phyloP scores from a whole-genome alignment of 495 filamentous ascomycete genomes.

The Podospora tetraspora region DNA sequence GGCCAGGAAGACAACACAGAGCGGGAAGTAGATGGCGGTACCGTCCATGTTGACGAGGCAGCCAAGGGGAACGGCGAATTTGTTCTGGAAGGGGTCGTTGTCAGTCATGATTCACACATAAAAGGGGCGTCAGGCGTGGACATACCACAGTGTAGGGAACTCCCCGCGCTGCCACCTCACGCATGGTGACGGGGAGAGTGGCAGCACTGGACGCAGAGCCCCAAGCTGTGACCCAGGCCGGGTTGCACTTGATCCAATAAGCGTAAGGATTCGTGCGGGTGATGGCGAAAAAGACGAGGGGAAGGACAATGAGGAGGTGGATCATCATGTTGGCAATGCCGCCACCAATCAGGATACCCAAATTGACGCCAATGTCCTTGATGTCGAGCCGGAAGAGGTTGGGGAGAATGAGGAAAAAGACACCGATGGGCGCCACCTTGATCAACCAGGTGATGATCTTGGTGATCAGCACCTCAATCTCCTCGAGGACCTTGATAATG shows the following conservation, averaged over 20 bases:
- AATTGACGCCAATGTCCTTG: constrained; percentile 25
- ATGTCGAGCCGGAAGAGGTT: constrained; percentile 32
- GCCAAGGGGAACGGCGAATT: constrained; percentile 28
- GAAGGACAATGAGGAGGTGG: constrained; percentile 29
- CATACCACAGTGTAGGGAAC: constrained; percentile 18
- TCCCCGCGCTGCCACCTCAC: constrained; percentile 10
- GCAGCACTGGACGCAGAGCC: constrained; percentile 28
- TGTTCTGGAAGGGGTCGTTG: background rate
- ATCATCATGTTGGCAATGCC: constrained; percentile 23
- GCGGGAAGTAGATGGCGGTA: constrained; percentile 30
- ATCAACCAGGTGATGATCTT: constrained; percentile 31
- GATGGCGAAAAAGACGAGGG: constrained; percentile 24
- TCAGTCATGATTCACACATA: background rate
- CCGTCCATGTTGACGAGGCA: constrained; percentile 35
- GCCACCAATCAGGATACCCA: constrained; percentile 29
- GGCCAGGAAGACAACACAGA: constrained; percentile 30
- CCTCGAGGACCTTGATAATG: constrained; percentile 18
- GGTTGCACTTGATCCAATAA: constrained; percentile 26
- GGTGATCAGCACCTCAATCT: constrained; percentile 29
- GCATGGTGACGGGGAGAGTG: constrained; percentile 27
- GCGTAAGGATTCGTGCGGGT: constrained; percentile 23
- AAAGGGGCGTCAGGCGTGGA: background rate
- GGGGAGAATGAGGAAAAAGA: constrained; percentile 34
- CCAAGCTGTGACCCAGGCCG: constrained; percentile 31
- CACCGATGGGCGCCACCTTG: constrained; percentile 32